A percentile compares a stretch with the other conserved stretches of the same genome.
Evolutionary conservation across 306 rosid species (phyloP).

Genomic region (Quillaja saponaria): DNA sequence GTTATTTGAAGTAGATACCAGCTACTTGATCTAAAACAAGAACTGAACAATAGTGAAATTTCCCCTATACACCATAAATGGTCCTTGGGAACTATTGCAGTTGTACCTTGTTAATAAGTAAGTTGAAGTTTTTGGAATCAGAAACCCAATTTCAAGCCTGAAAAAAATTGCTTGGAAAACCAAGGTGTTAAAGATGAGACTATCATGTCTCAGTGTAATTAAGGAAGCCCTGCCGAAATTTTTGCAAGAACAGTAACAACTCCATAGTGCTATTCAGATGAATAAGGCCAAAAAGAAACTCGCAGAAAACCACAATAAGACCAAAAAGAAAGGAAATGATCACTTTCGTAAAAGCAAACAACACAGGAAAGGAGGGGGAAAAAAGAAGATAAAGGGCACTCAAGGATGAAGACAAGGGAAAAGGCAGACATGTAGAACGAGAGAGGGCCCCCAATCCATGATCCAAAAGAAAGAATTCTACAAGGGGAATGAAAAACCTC

Average conservation of each 20-base stretch:
- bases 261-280: not conserved
- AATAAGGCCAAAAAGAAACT: conserved; percentile 11
- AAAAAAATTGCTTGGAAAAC: too few species aligned
- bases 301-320: not conserved
- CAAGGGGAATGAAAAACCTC: too few species aligned
- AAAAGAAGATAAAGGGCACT: not conserved
- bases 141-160: too few species aligned
- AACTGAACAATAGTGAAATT: not conserved
- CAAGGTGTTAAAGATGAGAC: too few species aligned
- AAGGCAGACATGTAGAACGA: conserved; percentile 12
- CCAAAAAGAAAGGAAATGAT: conserved; percentile 12
- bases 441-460: conserved; percentile 1
- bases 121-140: too few species aligned
- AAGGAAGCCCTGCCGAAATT: too few species aligned
- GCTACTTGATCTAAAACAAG: not conserved
- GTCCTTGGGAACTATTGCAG: too few species aligned
- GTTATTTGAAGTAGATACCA: not conserved
- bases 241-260: too few species aligned
- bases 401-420: conserved; percentile 6
- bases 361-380: not conserved
- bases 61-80: not conserved
- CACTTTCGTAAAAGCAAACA: conserved; percentile 1
- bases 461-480: not conserved
- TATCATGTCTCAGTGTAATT: not conserved
- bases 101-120: too few species aligned